A percentile compares a stretch with the other conserved stretches of the same genome.
Evolutionary conservation across 345 rosid genomes (phyloP).

Genomic region (Turnera subulata): DNA sequence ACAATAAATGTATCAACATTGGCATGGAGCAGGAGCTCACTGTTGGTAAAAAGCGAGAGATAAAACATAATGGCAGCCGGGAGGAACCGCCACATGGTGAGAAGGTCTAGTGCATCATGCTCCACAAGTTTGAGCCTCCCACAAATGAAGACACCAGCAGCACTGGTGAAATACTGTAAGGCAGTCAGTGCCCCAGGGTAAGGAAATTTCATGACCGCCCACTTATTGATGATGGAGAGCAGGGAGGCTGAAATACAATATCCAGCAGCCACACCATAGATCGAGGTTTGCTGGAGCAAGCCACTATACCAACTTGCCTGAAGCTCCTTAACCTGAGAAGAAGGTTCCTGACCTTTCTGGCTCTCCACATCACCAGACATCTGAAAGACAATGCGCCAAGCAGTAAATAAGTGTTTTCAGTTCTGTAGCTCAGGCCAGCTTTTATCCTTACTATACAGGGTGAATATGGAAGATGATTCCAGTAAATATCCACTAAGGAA

Average conservation of each 20-base stretch:
- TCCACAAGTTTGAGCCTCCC: conserved; percentile 61
- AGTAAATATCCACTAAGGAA: too few relatives aligned
- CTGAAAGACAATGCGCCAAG: not conserved
- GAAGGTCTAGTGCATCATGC: conserved; percentile 57
- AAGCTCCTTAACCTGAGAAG: conserved; percentile 8
- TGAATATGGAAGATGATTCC: too few relatives aligned
- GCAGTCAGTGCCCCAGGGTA: conserved; percentile 96
- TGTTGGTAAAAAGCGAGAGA: conserved; percentile 87
- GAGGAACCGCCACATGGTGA: conserved; percentile 90
- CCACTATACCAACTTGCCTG: conserved; percentile 38
- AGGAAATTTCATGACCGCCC: conserved; percentile 97
- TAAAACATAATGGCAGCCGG: conserved; percentile 95
- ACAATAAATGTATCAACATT: conserved; percentile 96
- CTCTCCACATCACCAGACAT: conserved; percentile 42
- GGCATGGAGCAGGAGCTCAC: conserved; percentile 95
- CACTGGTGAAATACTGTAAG: conserved; percentile 83
- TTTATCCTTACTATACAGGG: too few relatives aligned
- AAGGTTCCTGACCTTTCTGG: conserved; percentile 24
- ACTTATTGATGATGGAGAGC: conserved; percentile 94
- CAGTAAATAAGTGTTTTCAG: not conserved
- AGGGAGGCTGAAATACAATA: conserved; percentile 93
- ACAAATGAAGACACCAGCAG: conserved; percentile 66
- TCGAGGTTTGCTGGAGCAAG: conserved; percentile 52
- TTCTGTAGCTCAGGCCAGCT: too few relatives aligned
- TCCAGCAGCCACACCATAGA: conserved; percentile 84